Evolutionary conservation across 139 green algal genomes (phyloP), one percentile per base, ranked within the genome.

Genomic region (Chlorella ohadii): DNA sequence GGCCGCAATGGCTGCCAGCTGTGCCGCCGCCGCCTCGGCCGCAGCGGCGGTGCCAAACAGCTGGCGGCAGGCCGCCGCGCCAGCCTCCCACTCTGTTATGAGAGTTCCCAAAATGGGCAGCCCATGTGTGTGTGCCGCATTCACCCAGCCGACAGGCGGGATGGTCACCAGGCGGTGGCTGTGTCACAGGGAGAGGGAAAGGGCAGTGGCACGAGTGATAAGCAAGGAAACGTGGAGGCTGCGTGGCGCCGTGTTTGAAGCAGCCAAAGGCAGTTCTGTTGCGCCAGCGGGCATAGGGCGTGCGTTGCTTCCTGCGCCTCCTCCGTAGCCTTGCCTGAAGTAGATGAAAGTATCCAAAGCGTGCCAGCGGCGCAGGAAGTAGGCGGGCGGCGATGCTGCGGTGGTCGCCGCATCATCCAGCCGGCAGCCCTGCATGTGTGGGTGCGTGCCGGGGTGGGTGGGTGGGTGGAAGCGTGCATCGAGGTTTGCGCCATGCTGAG

Each of bases 291-390:
- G n/a, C n/a, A n/a, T n/a, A n/a, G n/a, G n/a, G n/a, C n/a, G n/a
- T n/a, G n/a, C n/a, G n/a, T n/a, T n/a, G n/a, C n/a, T n/a, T n/a
- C n/a, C n/a, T n/a, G n/a, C n/a, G n/a, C n/a, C n/a, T n/a, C n/a
- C n/a, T n/a, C n/a, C n/a, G 22, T 22, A 67, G 61, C 61, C 61
- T 16, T 9, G 44, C 96, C 88, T 39, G 89, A 98, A 98, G 86
- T 98, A 98, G 1, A 96, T 87, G 86, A 97, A 97, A 4, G 85
- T 77, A 71, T 97, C 93, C 0, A 97, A 82, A 31, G 65, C 73
- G 64, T 90, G 78, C 93, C 93, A 98, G 76, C 90, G 87, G 65
- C 86, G 90, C 47, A 96, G 63, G 15, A 77, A 61, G 85, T 85
- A 93, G 11, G 51, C 51, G 12, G 51, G 51, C 11, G 15, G 51